phyloP scores from a whole-genome alignment of 768 basidiomycete species.

The Auriscalpium vulgare region DNA sequence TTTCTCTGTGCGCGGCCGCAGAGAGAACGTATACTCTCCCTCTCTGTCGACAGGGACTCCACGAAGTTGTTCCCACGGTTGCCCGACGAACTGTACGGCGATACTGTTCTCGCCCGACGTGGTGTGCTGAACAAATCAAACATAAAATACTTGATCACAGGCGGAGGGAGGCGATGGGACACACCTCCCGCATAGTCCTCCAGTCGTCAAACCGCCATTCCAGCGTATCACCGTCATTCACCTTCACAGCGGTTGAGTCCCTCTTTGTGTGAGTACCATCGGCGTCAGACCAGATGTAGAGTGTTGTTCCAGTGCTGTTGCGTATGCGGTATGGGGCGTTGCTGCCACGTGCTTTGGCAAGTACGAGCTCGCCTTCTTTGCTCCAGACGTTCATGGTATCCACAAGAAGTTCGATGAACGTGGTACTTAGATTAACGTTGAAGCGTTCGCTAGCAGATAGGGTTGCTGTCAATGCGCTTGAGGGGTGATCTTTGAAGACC shows the following conservation, averaged over 20 bases:
- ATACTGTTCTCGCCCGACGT: conserved; percentile 73
- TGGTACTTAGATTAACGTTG: conserved; percentile 85
- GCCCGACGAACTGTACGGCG: conserved; percentile 75
- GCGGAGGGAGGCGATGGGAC: conserved; percentile 6
- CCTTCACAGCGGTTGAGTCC: conserved; percentile 44
- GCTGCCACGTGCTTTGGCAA: conserved; percentile 73
- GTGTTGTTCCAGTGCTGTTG: conserved; percentile 83
- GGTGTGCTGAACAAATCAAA: conserved; percentile 27
- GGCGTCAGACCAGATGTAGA: conserved; percentile 80
- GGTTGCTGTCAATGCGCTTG: conserved; percentile 47
- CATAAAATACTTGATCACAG: background rate
- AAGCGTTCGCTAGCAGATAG: conserved; percentile 75
- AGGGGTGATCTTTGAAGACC: conserved; percentile 44
- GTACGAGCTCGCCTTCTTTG: conserved; percentile 63
- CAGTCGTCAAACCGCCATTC: conserved; percentile 99
- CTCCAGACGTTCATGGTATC: conserved; percentile 66
- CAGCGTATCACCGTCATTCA: conserved; percentile 66
- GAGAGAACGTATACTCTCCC: conserved; percentile 80
- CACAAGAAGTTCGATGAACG: conserved; percentile 79
- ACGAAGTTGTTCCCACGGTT: conserved; percentile 83
- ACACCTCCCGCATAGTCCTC: conserved; percentile 87
- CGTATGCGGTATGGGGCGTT: conserved; percentile 91
- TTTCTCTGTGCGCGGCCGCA: conserved; percentile 74
- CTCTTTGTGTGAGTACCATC: conserved; percentile 44
- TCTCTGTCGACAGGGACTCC: conserved; percentile 90